Conservation (phyloP, 768 basidiomycete genomes). For the Pulveroboletus sp. region DNA sequence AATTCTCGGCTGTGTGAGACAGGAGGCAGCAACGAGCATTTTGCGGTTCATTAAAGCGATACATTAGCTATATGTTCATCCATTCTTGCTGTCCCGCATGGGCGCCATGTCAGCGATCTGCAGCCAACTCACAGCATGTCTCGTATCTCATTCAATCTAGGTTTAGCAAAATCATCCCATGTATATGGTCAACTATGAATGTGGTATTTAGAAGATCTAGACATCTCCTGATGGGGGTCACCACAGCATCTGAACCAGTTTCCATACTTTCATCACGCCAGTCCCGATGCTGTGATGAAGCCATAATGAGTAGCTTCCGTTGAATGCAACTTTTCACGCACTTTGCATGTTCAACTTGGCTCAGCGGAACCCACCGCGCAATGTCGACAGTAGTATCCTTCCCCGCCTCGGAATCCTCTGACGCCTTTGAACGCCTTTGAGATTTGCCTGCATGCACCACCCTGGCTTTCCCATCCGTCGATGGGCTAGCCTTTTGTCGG, state of each 20-base stretch:
- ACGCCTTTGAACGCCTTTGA: constrained; percentile 7
- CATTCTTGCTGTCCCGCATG: constrained; percentile 6
- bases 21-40: neutral
- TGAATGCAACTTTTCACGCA: constrained; percentile 32
- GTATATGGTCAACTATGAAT: constrained; percentile 1
- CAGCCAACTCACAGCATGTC: neutral
- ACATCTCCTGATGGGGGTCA: neutral
- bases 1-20: constrained; percentile 20
- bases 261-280: constrained; percentile 74
- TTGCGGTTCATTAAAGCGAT: neutral
- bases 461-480: constrained; percentile 9
- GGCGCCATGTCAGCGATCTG: neutral
- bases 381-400: constrained; percentile 6
- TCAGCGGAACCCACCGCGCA: constrained; percentile 49
- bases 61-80: constrained; percentile 13
- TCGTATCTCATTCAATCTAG: neutral
- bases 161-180: neutral
- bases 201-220: neutral
- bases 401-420: constrained; percentile 12
- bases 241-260: constrained; percentile 38
- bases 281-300: constrained; percentile 55
- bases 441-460: constrained; percentile 6
- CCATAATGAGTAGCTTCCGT: neutral
- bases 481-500: constrained; percentile 2
- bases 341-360: constrained; percentile 58